Percentiles rank a stretch among this genome's conserved stretches.
phyloP scores from a whole-genome alignment of 2,329 filamentous ascomycete genomes.

The Calonectria ilicicola region DNA sequence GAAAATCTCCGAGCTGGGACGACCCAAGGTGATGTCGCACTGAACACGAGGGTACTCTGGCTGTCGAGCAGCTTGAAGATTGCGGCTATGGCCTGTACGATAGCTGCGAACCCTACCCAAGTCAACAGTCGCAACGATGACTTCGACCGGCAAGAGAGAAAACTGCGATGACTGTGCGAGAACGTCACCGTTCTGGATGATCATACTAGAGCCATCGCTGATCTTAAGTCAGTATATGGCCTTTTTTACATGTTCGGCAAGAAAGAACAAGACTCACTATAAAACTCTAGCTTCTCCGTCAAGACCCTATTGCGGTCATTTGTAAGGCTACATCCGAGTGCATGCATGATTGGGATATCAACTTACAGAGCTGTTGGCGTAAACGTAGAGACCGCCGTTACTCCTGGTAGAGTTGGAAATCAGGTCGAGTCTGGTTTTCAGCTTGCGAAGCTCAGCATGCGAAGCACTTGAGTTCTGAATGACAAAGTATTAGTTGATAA shows the following conservation, averaged over 20 bases:
- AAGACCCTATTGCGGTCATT: not conserved
- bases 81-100: conserved; percentile 66
- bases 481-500: no score
- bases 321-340: not conserved
- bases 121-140: conserved; percentile 74
- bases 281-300: conserved; percentile 4
- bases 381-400: conserved; percentile 68
- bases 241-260: no score
- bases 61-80: conserved; percentile 65
- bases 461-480: not conserved
- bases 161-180: conserved; percentile 74
- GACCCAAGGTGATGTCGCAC: conserved; percentile 40
- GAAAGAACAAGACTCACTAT: not conserved
- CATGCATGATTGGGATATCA: not conserved
- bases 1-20: conserved; percentile 40
- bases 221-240: not conserved
- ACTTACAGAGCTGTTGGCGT: conserved; percentile 44
- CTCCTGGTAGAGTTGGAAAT: conserved; percentile 76
- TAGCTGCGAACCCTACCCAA: conserved; percentile 77
- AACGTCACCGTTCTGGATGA: conserved; percentile 69
- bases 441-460: conserved; percentile 66
- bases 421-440: conserved; percentile 71
- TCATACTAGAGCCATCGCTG: conserved; percentile 70
- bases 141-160: conserved; percentile 70
- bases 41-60: conserved; percentile 47